These are phyloP conservation scores for Penicillium ochrochloron DNA, from an alignment of 495 filamentous ascomycete species.

Conservation along the genomic window DNA sequence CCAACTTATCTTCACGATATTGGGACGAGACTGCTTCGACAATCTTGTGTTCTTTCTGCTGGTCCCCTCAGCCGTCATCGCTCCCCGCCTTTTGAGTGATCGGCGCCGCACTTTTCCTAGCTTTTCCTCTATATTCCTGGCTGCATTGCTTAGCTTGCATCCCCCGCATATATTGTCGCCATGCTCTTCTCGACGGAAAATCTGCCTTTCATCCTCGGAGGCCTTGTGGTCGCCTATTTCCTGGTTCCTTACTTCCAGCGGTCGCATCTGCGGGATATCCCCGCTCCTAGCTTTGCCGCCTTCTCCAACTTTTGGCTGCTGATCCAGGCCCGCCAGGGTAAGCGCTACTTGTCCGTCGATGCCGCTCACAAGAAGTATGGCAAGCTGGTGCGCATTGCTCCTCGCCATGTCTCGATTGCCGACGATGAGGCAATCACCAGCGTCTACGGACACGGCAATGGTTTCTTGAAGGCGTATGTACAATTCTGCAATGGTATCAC, in stretches of 20 bases:
- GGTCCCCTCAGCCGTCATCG: not conserved
- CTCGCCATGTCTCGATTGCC: slow-evolving; percentile 63
- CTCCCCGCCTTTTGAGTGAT: slow-evolving; percentile 5
- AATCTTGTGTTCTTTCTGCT: not conserved
- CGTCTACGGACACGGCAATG: slow-evolving; percentile 71
- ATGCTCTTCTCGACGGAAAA: slow-evolving; percentile 54
- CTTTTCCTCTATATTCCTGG: not conserved
- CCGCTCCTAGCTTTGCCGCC: slow-evolving; percentile 66
- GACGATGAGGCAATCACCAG: slow-evolving; percentile 60
- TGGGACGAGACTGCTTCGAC: not conserved
- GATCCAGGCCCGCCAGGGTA: slow-evolving; percentile 66
- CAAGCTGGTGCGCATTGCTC: slow-evolving; percentile 62
- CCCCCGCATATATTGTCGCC: slow-evolving; percentile 13
- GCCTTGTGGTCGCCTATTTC: slow-evolving; percentile 63
- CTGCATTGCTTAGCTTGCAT: not conserved
- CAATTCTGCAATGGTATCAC: not conserved
- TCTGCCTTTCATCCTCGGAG: slow-evolving; percentile 62
- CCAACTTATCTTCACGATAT: not conserved
- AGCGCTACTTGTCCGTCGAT: slow-evolving; percentile 70
- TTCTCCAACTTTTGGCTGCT: slow-evolving; percentile 84
- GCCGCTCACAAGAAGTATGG: slow-evolving; percentile 73
- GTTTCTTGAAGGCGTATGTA: slow-evolving; percentile 71
- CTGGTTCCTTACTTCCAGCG: slow-evolving; percentile 72
- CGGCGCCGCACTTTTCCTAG: not conserved
- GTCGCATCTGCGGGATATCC: slow-evolving; percentile 65